A percentile compares a stretch with the other conserved stretches of the same genome.
These are phyloP conservation scores for Xylariomycetidae sp. DNA, from an alignment of 2,329 filamentous ascomycete genomes.

Conservation along the genomic window DNA sequence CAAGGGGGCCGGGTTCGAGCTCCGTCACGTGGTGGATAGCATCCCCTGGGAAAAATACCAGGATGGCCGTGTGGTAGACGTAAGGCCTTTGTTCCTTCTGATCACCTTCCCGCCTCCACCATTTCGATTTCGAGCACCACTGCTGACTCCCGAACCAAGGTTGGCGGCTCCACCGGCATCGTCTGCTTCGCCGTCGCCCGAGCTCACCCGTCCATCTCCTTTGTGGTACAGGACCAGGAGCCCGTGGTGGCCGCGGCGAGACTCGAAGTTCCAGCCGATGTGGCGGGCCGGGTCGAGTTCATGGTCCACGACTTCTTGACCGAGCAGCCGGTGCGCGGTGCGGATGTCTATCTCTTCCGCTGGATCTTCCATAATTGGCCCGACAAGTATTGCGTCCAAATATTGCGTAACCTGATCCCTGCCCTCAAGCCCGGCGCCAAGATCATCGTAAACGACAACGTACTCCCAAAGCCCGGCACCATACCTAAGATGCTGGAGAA, in stretches of 20 bases:
- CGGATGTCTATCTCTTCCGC: slow-evolving; percentile 37
- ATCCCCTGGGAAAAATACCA: slow-evolving; percentile 13
- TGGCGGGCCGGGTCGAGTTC: slow-evolving; percentile 12
- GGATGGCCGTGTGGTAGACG: slow-evolving; percentile 11
- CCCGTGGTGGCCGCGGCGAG: slow-evolving; percentile 7
- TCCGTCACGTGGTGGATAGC: slow-evolving; percentile 11
- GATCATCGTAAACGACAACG: not conserved
- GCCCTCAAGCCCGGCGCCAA: slow-evolving; percentile 25
- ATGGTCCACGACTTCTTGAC: slow-evolving; percentile 37
- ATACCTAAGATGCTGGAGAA: not conserved
- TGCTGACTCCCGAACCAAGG: slow-evolving; percentile 4
- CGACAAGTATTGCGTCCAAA: slow-evolving; percentile 27
- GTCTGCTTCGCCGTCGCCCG: slow-evolving; percentile 9
- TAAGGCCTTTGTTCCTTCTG: slow-evolving; percentile 6
- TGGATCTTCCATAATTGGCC: slow-evolving; percentile 42
- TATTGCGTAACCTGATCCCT: slow-evolving; percentile 29
- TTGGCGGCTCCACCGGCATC: slow-evolving; percentile 14
- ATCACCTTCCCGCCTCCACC: not conserved
- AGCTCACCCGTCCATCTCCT: slow-evolving; percentile 7
- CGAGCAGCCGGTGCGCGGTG: slow-evolving; percentile 32
- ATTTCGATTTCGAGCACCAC: not conserved
- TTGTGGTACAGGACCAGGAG: slow-evolving; percentile 25
- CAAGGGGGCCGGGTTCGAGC: slow-evolving; percentile 12
- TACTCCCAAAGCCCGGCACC: not conserved
- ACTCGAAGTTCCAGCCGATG: slow-evolving; percentile 2